Evolutionary conservation across 2,329 filamentous ascomycete genomes (phyloP).

Genomic region (Sclerotinia borealis): DNA sequence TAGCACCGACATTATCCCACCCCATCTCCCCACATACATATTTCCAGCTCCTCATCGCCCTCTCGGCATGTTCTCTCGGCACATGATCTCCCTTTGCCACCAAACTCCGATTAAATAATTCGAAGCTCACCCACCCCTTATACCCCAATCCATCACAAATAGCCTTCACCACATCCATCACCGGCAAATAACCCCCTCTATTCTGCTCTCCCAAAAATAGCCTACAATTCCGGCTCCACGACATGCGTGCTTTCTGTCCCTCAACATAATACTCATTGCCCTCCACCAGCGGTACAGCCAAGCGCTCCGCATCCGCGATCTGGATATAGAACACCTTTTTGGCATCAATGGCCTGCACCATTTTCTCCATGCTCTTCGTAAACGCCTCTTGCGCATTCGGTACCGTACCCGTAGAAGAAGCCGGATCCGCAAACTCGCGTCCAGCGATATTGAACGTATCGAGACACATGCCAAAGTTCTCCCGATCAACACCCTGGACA

Average conservation of each 20-base stretch:
- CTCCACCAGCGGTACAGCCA: slow-evolving; percentile 49
- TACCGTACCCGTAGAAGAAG: slow-evolving; percentile 33
- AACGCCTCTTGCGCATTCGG: slow-evolving; percentile 38
- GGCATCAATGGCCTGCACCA: slow-evolving; percentile 24
- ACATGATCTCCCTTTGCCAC: slow-evolving; percentile 39
- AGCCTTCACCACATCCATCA: slow-evolving; percentile 45
- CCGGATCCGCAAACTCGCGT: slow-evolving; percentile 64
- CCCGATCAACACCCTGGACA: slow-evolving; percentile 55
- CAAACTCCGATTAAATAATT: slow-evolving; percentile 42
- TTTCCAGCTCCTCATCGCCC: slow-evolving; percentile 45
- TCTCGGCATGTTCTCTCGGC: slow-evolving; percentile 45
- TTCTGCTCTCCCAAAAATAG: slow-evolving; percentile 46
- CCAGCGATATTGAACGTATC: slow-evolving; percentile 76
- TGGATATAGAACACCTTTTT: slow-evolving; percentile 64
- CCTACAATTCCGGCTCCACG: slow-evolving; percentile 70
- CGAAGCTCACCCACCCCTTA: slow-evolving; percentile 52
- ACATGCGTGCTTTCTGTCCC: slow-evolving; percentile 61
- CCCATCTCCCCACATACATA: slow-evolving; percentile 4
- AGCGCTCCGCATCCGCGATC: slow-evolving; percentile 65
- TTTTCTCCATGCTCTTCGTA: slow-evolving; percentile 29
- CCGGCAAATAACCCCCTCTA: slow-evolving; percentile 54
- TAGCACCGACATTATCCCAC: neutral
- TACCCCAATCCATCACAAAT: slow-evolving; percentile 51
- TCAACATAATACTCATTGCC: slow-evolving; percentile 53
- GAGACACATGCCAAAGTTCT: slow-evolving; percentile 71